Percentiles rank a stretch among this genome's conserved stretches.
Evolutionary conservation across 129 eudicot species (phyloP).

Genomic region (Mikania micrantha): DNA sequence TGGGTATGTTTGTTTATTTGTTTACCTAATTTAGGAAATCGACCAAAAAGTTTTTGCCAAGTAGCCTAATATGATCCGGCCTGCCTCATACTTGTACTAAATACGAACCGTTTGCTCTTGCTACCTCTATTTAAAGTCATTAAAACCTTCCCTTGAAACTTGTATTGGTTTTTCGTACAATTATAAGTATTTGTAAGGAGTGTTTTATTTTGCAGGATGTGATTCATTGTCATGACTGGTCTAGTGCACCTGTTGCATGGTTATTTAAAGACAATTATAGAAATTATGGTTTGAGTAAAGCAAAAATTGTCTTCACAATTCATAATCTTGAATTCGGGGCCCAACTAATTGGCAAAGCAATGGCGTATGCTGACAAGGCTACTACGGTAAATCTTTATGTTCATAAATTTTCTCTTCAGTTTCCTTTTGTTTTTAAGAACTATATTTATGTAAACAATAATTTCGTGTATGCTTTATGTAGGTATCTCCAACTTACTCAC

Average conservation of each 20-base stretch:
- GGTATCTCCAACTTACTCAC: constrained; percentile 94
- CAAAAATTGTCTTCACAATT: constrained; percentile 85
- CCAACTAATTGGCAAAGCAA: constrained; percentile 67
- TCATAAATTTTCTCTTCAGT: background rate
- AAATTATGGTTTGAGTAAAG: constrained; percentile 85
- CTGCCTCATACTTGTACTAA: background rate
- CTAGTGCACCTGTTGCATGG: constrained; percentile 99
- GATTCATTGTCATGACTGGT: constrained; percentile 98
- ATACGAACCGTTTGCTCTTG: background rate
- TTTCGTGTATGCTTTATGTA: constrained; percentile 23
- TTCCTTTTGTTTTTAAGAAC: background rate
- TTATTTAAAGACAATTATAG: constrained; percentile 74
- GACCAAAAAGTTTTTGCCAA: background rate
- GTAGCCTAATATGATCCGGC: background rate
- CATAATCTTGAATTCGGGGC: constrained; percentile 99
- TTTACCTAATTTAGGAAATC: background rate
- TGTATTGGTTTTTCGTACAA: background rate
- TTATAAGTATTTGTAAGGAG: background rate
- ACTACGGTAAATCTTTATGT: constrained; percentile 66
- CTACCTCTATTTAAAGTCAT: background rate
- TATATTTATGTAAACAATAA: background rate
- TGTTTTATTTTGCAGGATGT: constrained; percentile 55
- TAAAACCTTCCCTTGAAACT: background rate
- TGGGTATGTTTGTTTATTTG: no score
- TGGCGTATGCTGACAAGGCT: constrained; percentile 83